Evolutionary conservation across 306 rosid genomes (phyloP).

Genomic region (Cucumis sativus): DNA sequence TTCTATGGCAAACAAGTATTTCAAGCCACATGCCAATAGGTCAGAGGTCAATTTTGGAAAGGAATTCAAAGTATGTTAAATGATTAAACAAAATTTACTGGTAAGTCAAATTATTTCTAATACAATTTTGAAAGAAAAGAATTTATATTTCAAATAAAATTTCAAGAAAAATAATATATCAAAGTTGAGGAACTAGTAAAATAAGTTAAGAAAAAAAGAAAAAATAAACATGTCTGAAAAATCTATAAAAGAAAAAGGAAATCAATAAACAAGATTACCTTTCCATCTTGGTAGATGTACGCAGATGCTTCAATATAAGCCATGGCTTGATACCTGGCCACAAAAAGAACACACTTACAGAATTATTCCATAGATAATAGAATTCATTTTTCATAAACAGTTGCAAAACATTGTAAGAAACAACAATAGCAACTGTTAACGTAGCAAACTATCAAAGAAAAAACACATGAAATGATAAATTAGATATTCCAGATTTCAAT

Average conservation of each 20-base stretch:
- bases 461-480: not conserved
- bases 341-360: not conserved
- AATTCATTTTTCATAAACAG: not conserved
- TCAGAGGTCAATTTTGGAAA: not conserved
- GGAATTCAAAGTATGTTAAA: not conserved
- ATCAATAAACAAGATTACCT: conserved; percentile 26
- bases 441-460: not conserved
- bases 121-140: not conserved
- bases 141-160: too few relatives aligned
- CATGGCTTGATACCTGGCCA: conserved; percentile 88
- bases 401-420: not conserved
- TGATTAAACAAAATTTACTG: not conserved
- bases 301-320: conserved; percentile 98
- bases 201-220: not conserved
- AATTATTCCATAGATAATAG: not conserved
- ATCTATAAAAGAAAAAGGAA: too few relatives aligned
- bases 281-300: conserved; percentile 90
- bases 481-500: too few relatives aligned
- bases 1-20: not conserved
- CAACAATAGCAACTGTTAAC: not conserved
- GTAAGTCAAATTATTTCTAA: not conserved
- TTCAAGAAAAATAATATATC: not conserved
- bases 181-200: not conserved
- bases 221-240: not conserved
- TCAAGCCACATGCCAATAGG: not conserved